These are phyloP conservation scores for Curvularia verruculosa DNA, from an alignment of 2,329 filamentous ascomycete genomes.

Conservation along the genomic window DNA sequence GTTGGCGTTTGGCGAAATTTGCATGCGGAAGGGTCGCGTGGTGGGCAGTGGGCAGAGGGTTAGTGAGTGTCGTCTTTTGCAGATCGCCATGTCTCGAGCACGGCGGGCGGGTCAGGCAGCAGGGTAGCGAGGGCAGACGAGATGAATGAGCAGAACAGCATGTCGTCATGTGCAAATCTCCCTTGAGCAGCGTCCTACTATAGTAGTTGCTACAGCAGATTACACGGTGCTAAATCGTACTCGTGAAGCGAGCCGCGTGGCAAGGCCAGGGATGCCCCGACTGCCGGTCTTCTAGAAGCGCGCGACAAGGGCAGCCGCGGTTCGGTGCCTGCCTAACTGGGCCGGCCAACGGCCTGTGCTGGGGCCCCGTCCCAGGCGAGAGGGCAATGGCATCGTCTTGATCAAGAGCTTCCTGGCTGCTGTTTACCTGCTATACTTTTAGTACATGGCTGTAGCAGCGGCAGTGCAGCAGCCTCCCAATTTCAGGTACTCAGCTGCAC, in stretches of 20 bases:
- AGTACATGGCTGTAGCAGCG: too few species aligned
- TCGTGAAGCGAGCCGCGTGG: constrained; percentile 13
- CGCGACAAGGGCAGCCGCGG: constrained; percentile 10
- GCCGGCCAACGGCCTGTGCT: constrained; percentile 5
- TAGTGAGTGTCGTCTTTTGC: constrained; percentile 19
- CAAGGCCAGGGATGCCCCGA: constrained; percentile 13
- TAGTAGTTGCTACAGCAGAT: too few species aligned
- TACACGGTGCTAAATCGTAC: too few species aligned
- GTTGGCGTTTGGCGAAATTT: constrained; percentile 43
- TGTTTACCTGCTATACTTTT: too few species aligned
- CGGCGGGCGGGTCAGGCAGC: constrained; percentile 15
- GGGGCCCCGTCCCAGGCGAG: too few species aligned
- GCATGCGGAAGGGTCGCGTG: constrained; percentile 21
- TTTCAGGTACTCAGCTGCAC: neutral
- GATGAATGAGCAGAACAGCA: constrained; percentile 19
- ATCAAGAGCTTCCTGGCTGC: too few species aligned
- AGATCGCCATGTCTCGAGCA: constrained; percentile 12
- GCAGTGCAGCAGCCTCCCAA: too few species aligned
- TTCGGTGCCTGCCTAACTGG: constrained; percentile 5
- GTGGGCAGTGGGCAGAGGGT: constrained; percentile 15
- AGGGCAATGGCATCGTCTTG: too few species aligned
- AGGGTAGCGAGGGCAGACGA: constrained; percentile 20
- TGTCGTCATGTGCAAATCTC: constrained; percentile 31
- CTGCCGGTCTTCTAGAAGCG: constrained; percentile 10
- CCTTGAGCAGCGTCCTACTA: constrained; percentile 13